These are phyloP conservation scores for Ceratonia siliqua DNA, from an alignment of 306 rosid species.

Conservation along the genomic window DNA sequence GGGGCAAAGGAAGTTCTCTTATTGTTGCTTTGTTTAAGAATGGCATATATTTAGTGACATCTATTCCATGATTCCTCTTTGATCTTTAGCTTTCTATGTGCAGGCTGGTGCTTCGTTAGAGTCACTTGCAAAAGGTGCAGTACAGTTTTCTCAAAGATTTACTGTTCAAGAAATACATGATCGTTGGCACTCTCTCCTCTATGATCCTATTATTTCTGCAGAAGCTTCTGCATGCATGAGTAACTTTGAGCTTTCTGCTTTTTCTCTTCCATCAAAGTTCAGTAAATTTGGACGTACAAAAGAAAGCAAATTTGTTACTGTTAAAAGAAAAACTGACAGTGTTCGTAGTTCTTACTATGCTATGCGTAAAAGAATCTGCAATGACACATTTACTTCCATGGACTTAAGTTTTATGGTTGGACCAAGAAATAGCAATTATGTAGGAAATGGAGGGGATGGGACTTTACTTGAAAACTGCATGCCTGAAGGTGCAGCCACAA, in stretches of 20 bases:
- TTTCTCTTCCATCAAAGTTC: constrained; percentile 51
- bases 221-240: constrained; percentile 63
- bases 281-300: constrained; percentile 49
- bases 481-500: constrained; percentile 47
- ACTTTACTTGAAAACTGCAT: constrained; percentile 50
- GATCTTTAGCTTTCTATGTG: constrained; percentile 31
- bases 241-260: constrained; percentile 51
- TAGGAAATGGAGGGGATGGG: constrained; percentile 42
- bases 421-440: constrained; percentile 46
- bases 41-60: neutral
- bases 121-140: constrained; percentile 97
- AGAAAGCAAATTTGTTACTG: constrained; percentile 50
- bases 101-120: constrained; percentile 99
- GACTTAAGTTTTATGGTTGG: constrained; percentile 65
- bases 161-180: constrained; percentile 74
- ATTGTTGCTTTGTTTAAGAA: neutral
- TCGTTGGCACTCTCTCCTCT: constrained; percentile 83
- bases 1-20: neutral
- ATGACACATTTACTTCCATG: constrained; percentile 49
- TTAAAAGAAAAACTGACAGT: constrained; percentile 68
- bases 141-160: constrained; percentile 81
- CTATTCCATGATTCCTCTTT: neutral
- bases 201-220: constrained; percentile 62
- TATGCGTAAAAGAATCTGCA: constrained; percentile 67
- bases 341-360: constrained; percentile 72